Conservation (phyloP, 2,329 filamentous ascomycete genomes). For the Pestalotiopsis sp. region DNA sequence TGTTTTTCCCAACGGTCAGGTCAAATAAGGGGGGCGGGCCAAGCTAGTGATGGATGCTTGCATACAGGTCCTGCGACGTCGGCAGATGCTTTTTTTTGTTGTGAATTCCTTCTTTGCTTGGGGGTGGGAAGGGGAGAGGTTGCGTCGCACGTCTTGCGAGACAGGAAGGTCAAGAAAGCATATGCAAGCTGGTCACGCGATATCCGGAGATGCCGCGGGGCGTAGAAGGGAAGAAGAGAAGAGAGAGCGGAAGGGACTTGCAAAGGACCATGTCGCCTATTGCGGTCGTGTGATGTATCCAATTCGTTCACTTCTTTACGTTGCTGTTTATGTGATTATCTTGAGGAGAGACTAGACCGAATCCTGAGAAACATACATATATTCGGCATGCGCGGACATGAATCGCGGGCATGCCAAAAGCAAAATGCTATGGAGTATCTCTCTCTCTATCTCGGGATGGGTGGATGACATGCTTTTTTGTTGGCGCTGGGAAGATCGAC, state of each 20-base stretch:
- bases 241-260: neutral
- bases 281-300: neutral
- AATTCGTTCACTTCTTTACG: neutral
- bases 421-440: no score
- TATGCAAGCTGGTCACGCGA: no score
- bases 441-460: no score
- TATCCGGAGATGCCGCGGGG: no score
- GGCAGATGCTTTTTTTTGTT: neutral
- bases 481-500: no score
- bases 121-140: neutral
- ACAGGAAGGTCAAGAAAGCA: no score
- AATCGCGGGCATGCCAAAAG: neutral
- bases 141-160: neutral
- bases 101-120: neutral
- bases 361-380: neutral
- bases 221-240: neutral
- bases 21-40: neutral
- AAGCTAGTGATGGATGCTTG: neutral
- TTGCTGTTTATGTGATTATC: neutral
- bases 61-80: neutral
- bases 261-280: neutral
- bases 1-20: neutral
- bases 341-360: neutral
- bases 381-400: neutral
- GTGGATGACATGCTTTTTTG: no score